phyloP scores from a whole-genome alignment of 176 grass and related monocot genomes.

The Zea luxurians region DNA sequence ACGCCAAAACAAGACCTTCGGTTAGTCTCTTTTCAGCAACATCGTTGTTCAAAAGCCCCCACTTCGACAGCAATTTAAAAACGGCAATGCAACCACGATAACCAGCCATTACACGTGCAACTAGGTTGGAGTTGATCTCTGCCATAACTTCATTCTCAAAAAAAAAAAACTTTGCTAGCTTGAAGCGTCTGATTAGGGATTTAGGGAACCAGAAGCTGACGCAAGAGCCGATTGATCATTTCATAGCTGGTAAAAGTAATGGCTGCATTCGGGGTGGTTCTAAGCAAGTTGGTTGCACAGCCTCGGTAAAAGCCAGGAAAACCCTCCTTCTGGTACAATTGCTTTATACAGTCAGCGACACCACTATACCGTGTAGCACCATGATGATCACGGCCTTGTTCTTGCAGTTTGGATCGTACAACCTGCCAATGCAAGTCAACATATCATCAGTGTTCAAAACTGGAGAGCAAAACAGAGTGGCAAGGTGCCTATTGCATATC shows the following conservation, averaged over 20 bases:
- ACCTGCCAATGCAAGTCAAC: constrained; percentile 53
- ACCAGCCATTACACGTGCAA: not conserved
- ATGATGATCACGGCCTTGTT: constrained; percentile 57
- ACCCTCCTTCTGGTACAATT: constrained; percentile 64
- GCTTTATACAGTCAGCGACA: constrained; percentile 66
- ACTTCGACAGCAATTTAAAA: constrained; percentile 18
- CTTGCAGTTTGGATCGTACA: constrained; percentile 78
- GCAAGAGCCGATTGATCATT: constrained; percentile 66
- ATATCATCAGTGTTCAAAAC: constrained; percentile 4
- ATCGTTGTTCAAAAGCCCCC: constrained; percentile 30
- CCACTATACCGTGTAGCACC: constrained; percentile 52
- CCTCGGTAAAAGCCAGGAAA: constrained; percentile 77
- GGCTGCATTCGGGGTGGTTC: constrained; percentile 80
- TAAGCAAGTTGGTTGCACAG: constrained; percentile 72
- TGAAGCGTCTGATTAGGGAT: constrained; percentile 6
- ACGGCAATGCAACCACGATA: constrained; percentile 29
- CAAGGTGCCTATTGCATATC: not conserved
- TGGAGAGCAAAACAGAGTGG: not conserved
- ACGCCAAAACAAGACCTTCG: not conserved
- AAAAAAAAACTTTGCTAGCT: not conserved
- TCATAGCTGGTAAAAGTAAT: constrained; percentile 93
- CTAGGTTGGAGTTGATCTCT: not conserved
- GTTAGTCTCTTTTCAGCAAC: constrained; percentile 31
- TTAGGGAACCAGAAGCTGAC: constrained; percentile 46
- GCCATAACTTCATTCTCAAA: not conserved